Percentiles rank a stretch among this genome's conserved stretches.
These are phyloP conservation scores for Salicornia ramosissima DNA, from an alignment of 148 eudicot species.

Conservation along the genomic window DNA sequence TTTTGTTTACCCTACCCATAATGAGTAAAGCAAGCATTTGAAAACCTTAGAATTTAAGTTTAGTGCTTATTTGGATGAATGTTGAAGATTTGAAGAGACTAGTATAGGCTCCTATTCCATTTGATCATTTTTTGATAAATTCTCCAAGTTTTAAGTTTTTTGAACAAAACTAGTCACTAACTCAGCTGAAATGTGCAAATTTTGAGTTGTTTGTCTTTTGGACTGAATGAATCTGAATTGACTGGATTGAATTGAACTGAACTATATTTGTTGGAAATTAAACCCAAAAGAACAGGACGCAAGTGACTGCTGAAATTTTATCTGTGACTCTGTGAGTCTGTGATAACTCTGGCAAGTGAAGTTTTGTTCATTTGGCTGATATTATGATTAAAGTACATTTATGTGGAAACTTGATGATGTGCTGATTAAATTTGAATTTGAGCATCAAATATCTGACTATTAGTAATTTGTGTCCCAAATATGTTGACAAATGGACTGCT, in stretches of 20 bases:
- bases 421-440: constrained; percentile 1
- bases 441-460: background rate
- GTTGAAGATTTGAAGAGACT: background rate
- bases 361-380: background rate
- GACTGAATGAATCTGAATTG: no score
- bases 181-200: no score
- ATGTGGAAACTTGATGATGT: constrained; percentile 14
- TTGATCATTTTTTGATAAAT: background rate
- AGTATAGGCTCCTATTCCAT: background rate
- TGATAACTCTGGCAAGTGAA: background rate
- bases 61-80: background rate
- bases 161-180: background rate
- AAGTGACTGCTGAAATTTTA: no score
- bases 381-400: constrained; percentile 8
- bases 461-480: background rate
- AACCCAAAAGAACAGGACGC: no score
- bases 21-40: no score
- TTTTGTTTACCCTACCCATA: no score
- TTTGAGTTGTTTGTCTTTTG: no score
- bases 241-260: no score
- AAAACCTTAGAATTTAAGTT: no score
- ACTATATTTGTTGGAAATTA: no score
- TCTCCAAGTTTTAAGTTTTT: background rate
- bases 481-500: background rate
- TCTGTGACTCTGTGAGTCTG: no score